A percentile compares a stretch with the other conserved stretches of the same genome.
phyloP scores from a whole-genome alignment of 140 eudicot species.

The Ambrosia hybrid region DNA sequence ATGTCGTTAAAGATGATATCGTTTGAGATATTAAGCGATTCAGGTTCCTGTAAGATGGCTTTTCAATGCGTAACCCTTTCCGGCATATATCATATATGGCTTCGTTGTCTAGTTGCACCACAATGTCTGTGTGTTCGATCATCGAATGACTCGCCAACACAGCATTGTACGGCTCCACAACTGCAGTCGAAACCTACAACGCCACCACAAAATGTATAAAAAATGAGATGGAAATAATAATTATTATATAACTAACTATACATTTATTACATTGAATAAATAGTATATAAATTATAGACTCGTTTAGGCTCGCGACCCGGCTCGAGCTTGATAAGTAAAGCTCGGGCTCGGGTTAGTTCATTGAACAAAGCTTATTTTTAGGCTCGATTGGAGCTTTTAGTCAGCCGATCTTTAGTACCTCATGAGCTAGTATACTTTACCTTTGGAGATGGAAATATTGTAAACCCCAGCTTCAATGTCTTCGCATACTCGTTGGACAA shows the following conservation, averaged over 20 bases:
- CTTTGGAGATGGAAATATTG: slow-evolving; percentile 71
- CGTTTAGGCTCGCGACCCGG: no score
- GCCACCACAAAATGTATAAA: neutral
- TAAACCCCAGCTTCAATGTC: slow-evolving; percentile 56
- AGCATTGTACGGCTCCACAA: slow-evolving; percentile 70
- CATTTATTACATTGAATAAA: no score
- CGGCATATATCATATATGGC: slow-evolving; percentile 47
- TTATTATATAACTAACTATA: no score
- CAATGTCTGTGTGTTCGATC: slow-evolving; percentile 59
- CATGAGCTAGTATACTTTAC: slow-evolving; percentile 16
- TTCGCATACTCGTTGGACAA: slow-evolving; percentile 60
- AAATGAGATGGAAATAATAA: neutral
- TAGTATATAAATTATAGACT: no score
- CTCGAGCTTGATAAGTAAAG: no score
- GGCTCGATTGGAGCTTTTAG: no score
- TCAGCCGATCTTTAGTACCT: no score
- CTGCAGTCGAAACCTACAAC: slow-evolving; percentile 58
- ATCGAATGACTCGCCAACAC: slow-evolving; percentile 57
- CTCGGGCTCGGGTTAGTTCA: no score
- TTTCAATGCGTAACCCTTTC: slow-evolving; percentile 39
- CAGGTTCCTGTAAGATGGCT: slow-evolving; percentile 56
- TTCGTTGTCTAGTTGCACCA: slow-evolving; percentile 63
- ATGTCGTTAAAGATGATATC: slow-evolving; percentile 57
- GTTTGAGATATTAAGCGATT: slow-evolving; percentile 58
- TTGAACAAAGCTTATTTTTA: no score